phyloP scores from a whole-genome alignment of 2,329 filamentous ascomycete genomes.

The Calonectria hawksworthii region DNA sequence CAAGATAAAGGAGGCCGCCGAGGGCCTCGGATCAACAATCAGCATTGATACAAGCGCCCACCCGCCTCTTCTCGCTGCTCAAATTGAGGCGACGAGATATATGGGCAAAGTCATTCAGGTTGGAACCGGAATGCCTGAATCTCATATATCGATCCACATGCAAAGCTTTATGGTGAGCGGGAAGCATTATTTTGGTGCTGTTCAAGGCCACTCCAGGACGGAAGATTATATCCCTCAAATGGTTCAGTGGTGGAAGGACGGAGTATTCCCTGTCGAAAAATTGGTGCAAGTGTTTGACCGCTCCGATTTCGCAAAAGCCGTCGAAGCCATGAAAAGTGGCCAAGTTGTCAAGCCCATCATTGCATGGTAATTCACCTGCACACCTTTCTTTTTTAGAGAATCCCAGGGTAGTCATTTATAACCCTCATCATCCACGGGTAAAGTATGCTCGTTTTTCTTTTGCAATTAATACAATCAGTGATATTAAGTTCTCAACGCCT shows the following conservation, averaged over 20 bases:
- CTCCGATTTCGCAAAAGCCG: conserved; percentile 45
- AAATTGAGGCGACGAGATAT: conserved; percentile 57
- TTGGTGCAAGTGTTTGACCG: conserved; percentile 50
- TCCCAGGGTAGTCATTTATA: neutral
- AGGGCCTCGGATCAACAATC: conserved; percentile 60
- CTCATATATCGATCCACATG: conserved; percentile 57
- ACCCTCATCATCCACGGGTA: neutral
- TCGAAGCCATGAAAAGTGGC: conserved; percentile 48
- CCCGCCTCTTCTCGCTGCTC: conserved; percentile 56
- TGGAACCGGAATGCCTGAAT: conserved; percentile 60
- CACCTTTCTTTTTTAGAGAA: neutral
- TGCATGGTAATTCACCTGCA: conserved; percentile 39
- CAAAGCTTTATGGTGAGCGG: conserved; percentile 61
- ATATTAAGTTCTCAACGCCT: neutral
- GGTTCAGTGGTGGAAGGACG: conserved; percentile 50
- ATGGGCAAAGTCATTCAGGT: conserved; percentile 65
- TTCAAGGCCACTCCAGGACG: conserved; percentile 51
- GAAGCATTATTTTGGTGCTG: conserved; percentile 62
- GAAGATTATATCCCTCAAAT: conserved; percentile 55
- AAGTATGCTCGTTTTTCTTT: neutral
- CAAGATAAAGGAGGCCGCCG: conserved; percentile 54
- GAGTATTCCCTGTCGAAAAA: conserved; percentile 50
- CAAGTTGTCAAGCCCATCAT: conserved; percentile 52
- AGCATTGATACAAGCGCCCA: conserved; percentile 65
- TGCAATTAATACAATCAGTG: neutral